Evolutionary conservation across 345 rosid genomes (phyloP), one percentile per base, ranked within the genome.

Genomic region (Eucalyptus cloeziana): DNA sequence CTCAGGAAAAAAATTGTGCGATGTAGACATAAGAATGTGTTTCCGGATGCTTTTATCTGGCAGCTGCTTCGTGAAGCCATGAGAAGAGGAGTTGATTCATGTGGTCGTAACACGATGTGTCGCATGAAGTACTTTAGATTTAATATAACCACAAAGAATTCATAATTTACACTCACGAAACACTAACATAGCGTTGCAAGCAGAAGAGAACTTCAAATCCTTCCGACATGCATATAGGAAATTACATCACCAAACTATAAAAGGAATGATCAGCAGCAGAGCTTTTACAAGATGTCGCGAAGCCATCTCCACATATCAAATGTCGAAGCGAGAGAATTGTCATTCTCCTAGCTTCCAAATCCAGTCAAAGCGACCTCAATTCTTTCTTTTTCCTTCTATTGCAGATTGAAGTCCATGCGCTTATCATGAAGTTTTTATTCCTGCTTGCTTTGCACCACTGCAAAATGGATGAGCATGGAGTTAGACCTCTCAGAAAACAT

Each of bases 401-500:
- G 47, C 85, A 76, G 47, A 43, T 76, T 76, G 85, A 76, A 76
- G 47, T 76, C 30, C 47, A 76, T 40, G 47, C 30, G 24, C 30
- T 76, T 10, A 76, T 40, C 47, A 76, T 21, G 47, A 40, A 76
- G 15, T 5, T 5, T 37, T 76, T 40, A 71, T 76, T 76, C 30
- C 85, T 1, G 85, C 30, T 76, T 40, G 85, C 47, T 76, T 37
- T 19, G 22, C 24, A 37, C 45, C 12, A 76, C 85, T 76, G 47
- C 85, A 76, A 76, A 76, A 76, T 76, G 85, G 85, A 40, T 40
- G 30, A 44, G 47, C 85, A 33, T 51, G n/a, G 54, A 86, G 40
- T 33, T 50, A 52, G 67, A 45, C 37, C 86, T 83, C 79, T 96
- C 90, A 97, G 92, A 97, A 97, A 90, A 97, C 91, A 90, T 95